A percentile compares a stretch with the other conserved stretches of the same genome.
phyloP scores from a whole-genome alignment of 768 basidiomycete genomes.

The Zangia roseola region DNA sequence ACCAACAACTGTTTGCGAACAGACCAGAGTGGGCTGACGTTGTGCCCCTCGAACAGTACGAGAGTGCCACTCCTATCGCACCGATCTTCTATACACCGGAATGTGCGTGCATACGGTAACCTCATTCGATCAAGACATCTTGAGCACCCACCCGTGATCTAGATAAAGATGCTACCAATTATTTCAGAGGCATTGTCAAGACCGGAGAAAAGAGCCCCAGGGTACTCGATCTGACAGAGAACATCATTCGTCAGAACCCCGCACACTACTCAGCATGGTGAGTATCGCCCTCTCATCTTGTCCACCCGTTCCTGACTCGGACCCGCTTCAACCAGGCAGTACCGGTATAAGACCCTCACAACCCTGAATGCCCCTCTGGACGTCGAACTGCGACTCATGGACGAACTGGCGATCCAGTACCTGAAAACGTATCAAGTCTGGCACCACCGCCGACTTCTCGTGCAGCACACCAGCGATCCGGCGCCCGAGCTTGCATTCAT shows the following conservation, averaged over 20 bases:
- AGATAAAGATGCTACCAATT: constrained; percentile 94
- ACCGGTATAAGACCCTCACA: constrained; percentile 85
- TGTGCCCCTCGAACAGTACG: constrained; percentile 76
- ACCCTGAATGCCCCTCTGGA: constrained; percentile 64
- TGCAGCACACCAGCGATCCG: constrained; percentile 53
- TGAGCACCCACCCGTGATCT: constrained; percentile 8
- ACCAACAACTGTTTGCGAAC: constrained; percentile 48
- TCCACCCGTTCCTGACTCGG: neutral
- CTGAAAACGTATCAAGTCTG: constrained; percentile 99
- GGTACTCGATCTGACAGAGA: constrained; percentile 85
- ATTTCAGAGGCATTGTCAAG: constrained; percentile 84
- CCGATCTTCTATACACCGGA: constrained; percentile 89
- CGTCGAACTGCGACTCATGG: constrained; percentile 82
- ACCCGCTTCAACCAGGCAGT: constrained; percentile 64
- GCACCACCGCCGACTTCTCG: constrained; percentile 84
- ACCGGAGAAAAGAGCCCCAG: constrained; percentile 75
- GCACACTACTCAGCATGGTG: constrained; percentile 98
- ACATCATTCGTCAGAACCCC: constrained; percentile 87
- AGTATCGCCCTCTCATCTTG: constrained; percentile 19
- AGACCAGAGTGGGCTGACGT: constrained; percentile 81
- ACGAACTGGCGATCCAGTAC: constrained; percentile 77
- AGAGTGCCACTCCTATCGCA: constrained; percentile 74
- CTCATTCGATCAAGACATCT: constrained; percentile 1
- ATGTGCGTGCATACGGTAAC: constrained; percentile 54
- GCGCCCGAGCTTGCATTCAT: constrained; percentile 79